Evolutionary conservation across 2,329 filamentous ascomycete species (phyloP), one percentile per base, ranked within the genome.

Genomic region (Alternaria burnsii): DNA sequence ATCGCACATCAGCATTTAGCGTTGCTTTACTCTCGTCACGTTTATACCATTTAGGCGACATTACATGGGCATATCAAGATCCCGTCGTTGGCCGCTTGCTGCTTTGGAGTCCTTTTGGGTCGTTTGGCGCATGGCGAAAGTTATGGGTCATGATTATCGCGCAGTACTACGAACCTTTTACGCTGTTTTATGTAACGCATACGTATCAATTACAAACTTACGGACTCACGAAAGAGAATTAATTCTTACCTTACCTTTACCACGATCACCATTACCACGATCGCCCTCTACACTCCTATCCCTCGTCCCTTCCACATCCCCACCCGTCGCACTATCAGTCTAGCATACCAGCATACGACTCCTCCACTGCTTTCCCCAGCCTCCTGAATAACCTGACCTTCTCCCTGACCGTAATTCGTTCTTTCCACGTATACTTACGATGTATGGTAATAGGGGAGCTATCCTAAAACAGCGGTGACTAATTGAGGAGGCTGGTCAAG

Each of bases 1-100:
- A 47, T 53, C 48, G 42, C 28, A 52, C 53, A 38, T 32, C 52
- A 41, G 62, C 64, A 59, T 65, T 62, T 62, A 66, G 61, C 61
- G 53, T 59, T 66, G 36, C 48, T 57, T 62, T 48, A 18, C 16
- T 28, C 34, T 40, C 32, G 24, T 42, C 58, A 43, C 32, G 32
- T 52, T 54, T 61, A 63, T 61, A 63, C 55, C 58, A 63, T 30
- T 40, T 58, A 61, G 58, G 56, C 46, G 54, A 58, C 48, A 43
- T 52, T 36, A 44, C 53, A 52, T 43, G 34, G 58, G 54, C 46
- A 47, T 59, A 47, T 59, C 40, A 43, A 46, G 26, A 52, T 51
- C 51, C 44, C 46, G 44, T 51, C 53, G 22, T 58, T 58, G 48
- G 42, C 26, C 38, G 14, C 34, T 46, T 36, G 32, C 52, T 48